Evolutionary conservation across 2,329 filamentous ascomycete genomes (phyloP).

Genomic region (Gliomastix tumulicola): DNA sequence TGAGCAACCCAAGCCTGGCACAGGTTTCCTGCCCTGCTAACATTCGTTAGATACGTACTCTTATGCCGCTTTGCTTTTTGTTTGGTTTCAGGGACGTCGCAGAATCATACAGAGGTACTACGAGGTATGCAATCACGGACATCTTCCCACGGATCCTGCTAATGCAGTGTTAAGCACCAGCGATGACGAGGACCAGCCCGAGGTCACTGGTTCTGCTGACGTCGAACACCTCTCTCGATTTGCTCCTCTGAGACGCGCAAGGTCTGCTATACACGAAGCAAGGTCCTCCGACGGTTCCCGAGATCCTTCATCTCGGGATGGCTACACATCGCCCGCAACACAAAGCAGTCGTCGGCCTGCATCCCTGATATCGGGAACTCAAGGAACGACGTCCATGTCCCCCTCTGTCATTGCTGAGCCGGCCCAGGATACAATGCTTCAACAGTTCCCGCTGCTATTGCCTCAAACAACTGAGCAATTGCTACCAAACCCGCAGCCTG

Average conservation of each 20-base stretch:
- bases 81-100: conserved; percentile 12
- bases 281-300: conserved; percentile 5
- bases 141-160: not conserved
- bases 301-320: conserved; percentile 7
- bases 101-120: conserved; percentile 6
- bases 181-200: conserved; percentile 1
- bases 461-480: too few species aligned
- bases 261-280: conserved; percentile 7
- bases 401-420: too few species aligned
- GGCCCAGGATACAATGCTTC: too few species aligned
- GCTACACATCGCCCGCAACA: conserved; percentile 1
- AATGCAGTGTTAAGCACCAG: too few species aligned
- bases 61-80: conserved; percentile 11
- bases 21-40: not conserved
- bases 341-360: too few species aligned
- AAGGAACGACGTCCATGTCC: too few species aligned
- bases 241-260: conserved; percentile 10
- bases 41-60: conserved; percentile 5
- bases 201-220: conserved; percentile 11
- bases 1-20: not conserved
- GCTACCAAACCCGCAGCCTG: too few species aligned
- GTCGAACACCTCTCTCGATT: conserved; percentile 10
- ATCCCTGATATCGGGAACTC: too few species aligned
- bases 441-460: too few species aligned
- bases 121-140: not conserved